Evolutionary conservation across 371 early-diverging fungal genomes (phyloP).

Genomic region (Mortierella sp.): DNA sequence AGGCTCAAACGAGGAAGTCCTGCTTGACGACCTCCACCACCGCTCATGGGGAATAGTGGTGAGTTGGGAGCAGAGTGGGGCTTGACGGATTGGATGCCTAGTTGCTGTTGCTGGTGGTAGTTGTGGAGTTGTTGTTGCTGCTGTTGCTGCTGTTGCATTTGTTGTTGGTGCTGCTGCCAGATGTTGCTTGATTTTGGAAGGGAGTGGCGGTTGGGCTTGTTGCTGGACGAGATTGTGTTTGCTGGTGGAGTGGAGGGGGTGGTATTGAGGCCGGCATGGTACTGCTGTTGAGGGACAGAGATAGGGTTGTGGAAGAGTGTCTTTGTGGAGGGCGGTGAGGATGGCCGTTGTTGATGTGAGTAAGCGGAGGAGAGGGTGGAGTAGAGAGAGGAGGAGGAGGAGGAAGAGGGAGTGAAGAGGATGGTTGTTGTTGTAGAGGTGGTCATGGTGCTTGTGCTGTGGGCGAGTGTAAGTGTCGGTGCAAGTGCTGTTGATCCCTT

Average conservation of each 20-base stretch:
- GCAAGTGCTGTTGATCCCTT: neutral
- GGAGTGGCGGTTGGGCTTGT: constrained; percentile 38
- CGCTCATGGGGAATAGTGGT: constrained; percentile 11
- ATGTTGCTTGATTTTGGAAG: constrained; percentile 24
- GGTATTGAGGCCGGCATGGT: constrained; percentile 11
- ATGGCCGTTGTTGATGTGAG: neutral
- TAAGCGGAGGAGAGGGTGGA: neutral
- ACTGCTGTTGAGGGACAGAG: neutral
- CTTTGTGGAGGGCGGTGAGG: neutral
- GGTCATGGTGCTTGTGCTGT: neutral
- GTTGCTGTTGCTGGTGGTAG: constrained; percentile 17
- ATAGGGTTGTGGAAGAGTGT: constrained; percentile 12
- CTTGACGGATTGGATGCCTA: neutral
- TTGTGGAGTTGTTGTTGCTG: neutral
- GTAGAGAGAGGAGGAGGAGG: neutral
- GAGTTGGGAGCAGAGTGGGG: constrained; percentile 2
- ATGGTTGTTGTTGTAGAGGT: neutral
- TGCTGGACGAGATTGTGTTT: neutral
- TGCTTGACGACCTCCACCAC: neutral
- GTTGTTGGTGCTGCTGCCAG: constrained; percentile 47
- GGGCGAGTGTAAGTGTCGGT: neutral
- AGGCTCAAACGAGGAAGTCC: constrained; percentile 40
- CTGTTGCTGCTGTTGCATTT: constrained; percentile 24
- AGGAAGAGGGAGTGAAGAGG: neutral
- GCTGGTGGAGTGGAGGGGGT: neutral